These are phyloP conservation scores for Heliocybe sulcata DNA, from an alignment of 1,284 basidiomycete genomes.

Conservation along the genomic window DNA sequence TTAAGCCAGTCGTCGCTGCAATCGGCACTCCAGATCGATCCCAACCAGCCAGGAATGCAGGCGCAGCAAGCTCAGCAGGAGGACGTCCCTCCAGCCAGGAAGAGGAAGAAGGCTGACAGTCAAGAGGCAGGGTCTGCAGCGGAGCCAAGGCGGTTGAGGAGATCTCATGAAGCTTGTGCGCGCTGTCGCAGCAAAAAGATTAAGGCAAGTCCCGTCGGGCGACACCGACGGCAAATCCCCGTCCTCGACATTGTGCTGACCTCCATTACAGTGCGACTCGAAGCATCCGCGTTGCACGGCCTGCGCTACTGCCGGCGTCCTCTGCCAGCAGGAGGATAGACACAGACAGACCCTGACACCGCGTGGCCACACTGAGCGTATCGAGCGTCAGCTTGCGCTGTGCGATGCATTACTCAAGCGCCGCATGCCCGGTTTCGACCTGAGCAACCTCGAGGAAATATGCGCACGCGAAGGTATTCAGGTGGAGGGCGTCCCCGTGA, in stretches of 20 bases:
- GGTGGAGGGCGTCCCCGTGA: slow-evolving; percentile 22
- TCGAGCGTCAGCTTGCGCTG: slow-evolving; percentile 69
- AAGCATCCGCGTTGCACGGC: slow-evolving; percentile 80
- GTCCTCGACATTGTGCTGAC: slow-evolving; percentile 18
- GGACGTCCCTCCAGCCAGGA: slow-evolving; percentile 25
- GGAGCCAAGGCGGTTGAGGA: slow-evolving; percentile 70
- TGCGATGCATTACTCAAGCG: slow-evolving; percentile 71
- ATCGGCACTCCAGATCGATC: slow-evolving; percentile 59
- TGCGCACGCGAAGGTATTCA: slow-evolving; percentile 62
- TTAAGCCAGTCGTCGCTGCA: slow-evolving; percentile 40
- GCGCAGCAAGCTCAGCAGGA: slow-evolving; percentile 24
- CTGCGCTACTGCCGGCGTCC: slow-evolving; percentile 67
- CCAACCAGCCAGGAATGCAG: slow-evolving; percentile 40
- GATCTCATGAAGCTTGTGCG: slow-evolving; percentile 83
- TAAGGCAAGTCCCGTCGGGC: slow-evolving; percentile 84
- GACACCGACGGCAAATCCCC: slow-evolving; percentile 79
- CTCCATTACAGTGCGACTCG: slow-evolving; percentile 64
- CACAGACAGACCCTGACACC: slow-evolving; percentile 78
- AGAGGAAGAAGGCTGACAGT: slow-evolving; percentile 52
- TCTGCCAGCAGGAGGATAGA: slow-evolving; percentile 78
- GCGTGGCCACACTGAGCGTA: slow-evolving; percentile 68
- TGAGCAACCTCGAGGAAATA: slow-evolving; percentile 59
- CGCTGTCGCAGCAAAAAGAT: slow-evolving; percentile 89
- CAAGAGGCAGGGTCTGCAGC: slow-evolving; percentile 46
- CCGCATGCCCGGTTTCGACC: slow-evolving; percentile 55